A percentile compares a stretch with the other conserved stretches of the same genome.
These are phyloP conservation scores for Tricholoma flavovirens DNA, from an alignment of 768 basidiomycete species.

Conservation along the genomic window DNA sequence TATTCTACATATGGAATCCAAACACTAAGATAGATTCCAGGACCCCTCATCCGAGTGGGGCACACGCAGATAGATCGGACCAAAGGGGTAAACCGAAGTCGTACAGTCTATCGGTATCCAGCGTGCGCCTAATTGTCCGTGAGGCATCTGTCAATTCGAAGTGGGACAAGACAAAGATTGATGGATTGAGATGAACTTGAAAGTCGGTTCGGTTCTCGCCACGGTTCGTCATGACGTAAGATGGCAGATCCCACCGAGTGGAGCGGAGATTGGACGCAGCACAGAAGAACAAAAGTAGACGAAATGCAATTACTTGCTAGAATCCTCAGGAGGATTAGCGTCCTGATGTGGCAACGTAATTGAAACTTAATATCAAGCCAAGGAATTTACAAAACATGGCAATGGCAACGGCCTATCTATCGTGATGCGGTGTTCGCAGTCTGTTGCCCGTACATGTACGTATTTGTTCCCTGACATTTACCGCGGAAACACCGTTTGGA, in stretches of 20 bases:
- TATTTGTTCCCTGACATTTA: not conserved
- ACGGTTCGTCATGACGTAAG: slow-evolving; percentile 16
- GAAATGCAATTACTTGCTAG: not conserved
- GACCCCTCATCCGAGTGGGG: slow-evolving; percentile 1
- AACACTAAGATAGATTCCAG: slow-evolving; percentile 13
- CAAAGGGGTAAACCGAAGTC: slow-evolving; percentile 15
- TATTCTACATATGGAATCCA: slow-evolving; percentile 13
- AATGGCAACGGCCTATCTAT: too few relatives aligned
- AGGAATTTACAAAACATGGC: not conserved
- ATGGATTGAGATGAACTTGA: slow-evolving; percentile 4
- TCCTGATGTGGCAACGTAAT: slow-evolving; percentile 6
- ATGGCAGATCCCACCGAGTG: slow-evolving; percentile 5
- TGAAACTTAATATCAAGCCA: not conserved
- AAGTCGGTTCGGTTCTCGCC: not conserved
- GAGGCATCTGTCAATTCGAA: slow-evolving; percentile 9
- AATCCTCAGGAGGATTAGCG: slow-evolving; percentile 15
- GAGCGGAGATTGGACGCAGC: slow-evolving; percentile 13
- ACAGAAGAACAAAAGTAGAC: slow-evolving; percentile 3
- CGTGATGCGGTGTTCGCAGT: too few relatives aligned
- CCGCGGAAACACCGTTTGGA: not conserved
- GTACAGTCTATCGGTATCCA: not conserved
- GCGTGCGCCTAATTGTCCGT: not conserved
- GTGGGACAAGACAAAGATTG: slow-evolving; percentile 12
- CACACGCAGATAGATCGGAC: slow-evolving; percentile 14
- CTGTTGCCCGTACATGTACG: too few relatives aligned